phyloP scores from a whole-genome alignment of 495 filamentous ascomycete species.

The Pyrenula aspistea region DNA sequence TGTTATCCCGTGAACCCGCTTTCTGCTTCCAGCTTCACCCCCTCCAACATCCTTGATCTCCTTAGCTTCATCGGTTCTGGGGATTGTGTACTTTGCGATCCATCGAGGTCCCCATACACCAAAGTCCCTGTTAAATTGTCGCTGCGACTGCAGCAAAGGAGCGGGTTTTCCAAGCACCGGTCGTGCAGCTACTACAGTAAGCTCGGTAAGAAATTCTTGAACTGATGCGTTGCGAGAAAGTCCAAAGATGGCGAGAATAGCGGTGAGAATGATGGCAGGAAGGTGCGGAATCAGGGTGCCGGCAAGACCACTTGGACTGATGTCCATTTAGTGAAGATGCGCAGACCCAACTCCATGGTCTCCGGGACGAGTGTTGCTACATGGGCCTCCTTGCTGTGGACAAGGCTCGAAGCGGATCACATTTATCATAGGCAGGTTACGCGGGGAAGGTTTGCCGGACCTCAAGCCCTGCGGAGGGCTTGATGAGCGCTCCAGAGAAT shows the following conservation, averaged over 20 bases:
- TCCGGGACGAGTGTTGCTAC: too few species aligned
- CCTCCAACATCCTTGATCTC: background rate
- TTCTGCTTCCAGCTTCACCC: background rate
- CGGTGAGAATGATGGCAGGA: slow-evolving; percentile 54
- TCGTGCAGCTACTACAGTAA: slow-evolving; percentile 56
- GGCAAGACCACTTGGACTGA: slow-evolving; percentile 25
- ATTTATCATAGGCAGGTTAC: too few species aligned
- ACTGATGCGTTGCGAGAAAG: slow-evolving; percentile 56
- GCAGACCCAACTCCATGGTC: background rate
- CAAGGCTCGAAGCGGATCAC: too few species aligned
- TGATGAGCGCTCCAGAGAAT: too few species aligned
- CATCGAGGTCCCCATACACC: slow-evolving; percentile 70
- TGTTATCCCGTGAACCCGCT: slow-evolving; percentile 13
- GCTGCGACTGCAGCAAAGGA: slow-evolving; percentile 52
- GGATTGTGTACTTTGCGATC: slow-evolving; percentile 56
- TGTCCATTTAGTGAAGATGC: background rate
- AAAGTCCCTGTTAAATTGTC: slow-evolving; percentile 42
- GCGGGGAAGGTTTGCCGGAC: background rate
- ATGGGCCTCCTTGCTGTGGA: too few species aligned
- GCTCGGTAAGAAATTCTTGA: slow-evolving; percentile 66
- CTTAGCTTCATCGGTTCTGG: slow-evolving; percentile 37
- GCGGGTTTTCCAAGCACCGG: slow-evolving; percentile 32
- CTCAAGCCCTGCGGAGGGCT: background rate
- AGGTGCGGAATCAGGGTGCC: slow-evolving; percentile 41
- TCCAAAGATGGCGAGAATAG: slow-evolving; percentile 52